phyloP scores from a whole-genome alignment of 257 asterid genomes.

The Agastache rugosa region DNA sequence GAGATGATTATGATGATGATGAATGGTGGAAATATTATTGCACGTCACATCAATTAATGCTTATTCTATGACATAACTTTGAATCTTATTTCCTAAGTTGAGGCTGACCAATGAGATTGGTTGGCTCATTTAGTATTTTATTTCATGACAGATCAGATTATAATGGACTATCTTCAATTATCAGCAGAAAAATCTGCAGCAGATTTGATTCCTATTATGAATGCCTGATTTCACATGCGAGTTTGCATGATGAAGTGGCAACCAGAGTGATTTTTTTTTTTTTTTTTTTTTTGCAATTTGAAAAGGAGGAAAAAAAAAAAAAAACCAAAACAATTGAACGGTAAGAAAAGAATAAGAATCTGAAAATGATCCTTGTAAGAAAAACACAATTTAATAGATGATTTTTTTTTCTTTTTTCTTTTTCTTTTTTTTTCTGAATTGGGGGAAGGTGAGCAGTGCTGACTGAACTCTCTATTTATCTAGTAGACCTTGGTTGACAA shows the following conservation, averaged over 20 bases:
- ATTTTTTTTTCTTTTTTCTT: no score
- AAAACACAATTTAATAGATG: no score
- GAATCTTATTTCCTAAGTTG: neutral
- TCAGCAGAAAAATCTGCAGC: neutral
- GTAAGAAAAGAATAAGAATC: no score
- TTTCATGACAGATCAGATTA: conserved; percentile 5
- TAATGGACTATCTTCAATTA: neutral
- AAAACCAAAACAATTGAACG: no score
- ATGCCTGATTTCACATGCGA: neutral
- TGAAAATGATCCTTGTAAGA: no score
- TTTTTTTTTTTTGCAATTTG: no score
- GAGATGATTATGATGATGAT: conserved; percentile 9
- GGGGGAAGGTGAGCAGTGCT: no score
- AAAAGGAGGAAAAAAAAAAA: no score
- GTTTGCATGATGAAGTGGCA: neutral
- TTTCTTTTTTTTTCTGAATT: no score
- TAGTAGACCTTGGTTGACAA: no score
- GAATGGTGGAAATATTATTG: conserved; percentile 42
- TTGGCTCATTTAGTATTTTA: neutral
- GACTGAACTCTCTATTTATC: no score
- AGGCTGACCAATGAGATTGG: conserved; percentile 3
- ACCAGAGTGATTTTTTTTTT: no score
- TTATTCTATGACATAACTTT: neutral
- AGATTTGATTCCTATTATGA: neutral
- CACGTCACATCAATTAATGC: neutral